Conservation (phyloP, 2,329 filamentous ascomycete species). For the Podosphaera aphanis region DNA sequence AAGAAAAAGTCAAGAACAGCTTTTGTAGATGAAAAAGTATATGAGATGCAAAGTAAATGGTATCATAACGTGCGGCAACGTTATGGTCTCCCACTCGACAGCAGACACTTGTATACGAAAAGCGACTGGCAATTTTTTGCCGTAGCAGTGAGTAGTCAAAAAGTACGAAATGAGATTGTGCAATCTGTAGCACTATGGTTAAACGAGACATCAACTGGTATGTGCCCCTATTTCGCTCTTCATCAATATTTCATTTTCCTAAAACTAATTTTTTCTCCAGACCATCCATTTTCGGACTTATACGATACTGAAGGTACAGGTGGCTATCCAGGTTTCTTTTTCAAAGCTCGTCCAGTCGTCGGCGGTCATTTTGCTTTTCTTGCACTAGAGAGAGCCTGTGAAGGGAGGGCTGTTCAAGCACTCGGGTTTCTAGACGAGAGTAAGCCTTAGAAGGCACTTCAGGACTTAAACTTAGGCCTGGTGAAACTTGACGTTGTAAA, state of each 20-base stretch:
- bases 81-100: constrained; percentile 66
- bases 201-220: constrained; percentile 53
- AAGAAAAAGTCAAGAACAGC: constrained; percentile 16
- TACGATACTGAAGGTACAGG: constrained; percentile 61
- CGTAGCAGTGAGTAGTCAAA: constrained; percentile 49
- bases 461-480: too few species aligned
- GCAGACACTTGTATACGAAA: constrained; percentile 64
- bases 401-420: constrained; percentile 37
- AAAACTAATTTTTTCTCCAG: constrained; percentile 14
- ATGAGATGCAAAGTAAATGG: constrained; percentile 60
- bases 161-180: constrained; percentile 47
- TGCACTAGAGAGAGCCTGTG: constrained; percentile 59
- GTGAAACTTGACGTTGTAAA: too few species aligned
- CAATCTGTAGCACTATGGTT: constrained; percentile 57
- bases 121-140: constrained; percentile 84
- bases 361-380: constrained; percentile 72
- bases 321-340: constrained; percentile 48
- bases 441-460: too few species aligned
- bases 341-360: constrained; percentile 64
- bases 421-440: constrained; percentile 30
- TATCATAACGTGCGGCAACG: constrained; percentile 57
- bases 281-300: constrained; percentile 58
- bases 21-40: constrained; percentile 56
- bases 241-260: background rate
- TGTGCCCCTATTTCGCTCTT: constrained; percentile 6